Base-by-base conservation (phyloP, 2,329 filamentous ascomycete species). In the Exserohilum turcica region DNA sequence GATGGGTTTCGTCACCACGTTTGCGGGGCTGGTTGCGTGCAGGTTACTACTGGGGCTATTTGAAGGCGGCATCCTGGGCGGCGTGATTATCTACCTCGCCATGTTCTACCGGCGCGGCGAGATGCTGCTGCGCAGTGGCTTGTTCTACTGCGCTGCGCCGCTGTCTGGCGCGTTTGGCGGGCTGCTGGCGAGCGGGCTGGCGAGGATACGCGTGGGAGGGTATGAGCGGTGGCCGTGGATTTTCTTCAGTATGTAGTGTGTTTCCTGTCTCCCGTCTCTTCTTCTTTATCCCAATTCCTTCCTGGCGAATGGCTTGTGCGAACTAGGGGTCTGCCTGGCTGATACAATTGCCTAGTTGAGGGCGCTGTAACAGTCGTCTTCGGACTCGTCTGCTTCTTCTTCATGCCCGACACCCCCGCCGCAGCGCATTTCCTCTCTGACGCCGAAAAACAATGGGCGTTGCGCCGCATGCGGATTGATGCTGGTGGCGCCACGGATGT, bases 361-460 rank as follows among this genome's bases (percentile, higher is more conserved):
- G 69, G 71, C 3, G 65, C 58, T 0, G 58, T 65, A 6, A 72
- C 67, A 0, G 54, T 71, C 3, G 38, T 66, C 8, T 68, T 70
- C 2, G 82, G 81, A 5, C 62, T 79, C 3, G 64, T 71, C 2
- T 74, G 82, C 6, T 81, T 78, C 62, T 82, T 85, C 49, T 55
- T 80, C 1, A 74, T 84, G 2, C 82, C 82, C 1, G 81, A 84
- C 54, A 84, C 63, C 0, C 68, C 70, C 2, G 59, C 59, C 6
- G 63, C 64, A 7, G 76, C 78, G n/a, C 60, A 60, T 3, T 73
- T 72, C 40, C 47, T 73, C 15, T 64, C 48, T 4, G 57, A 60
- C 27, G 68, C 68, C 52, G 68, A 73, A 48, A 63, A 67, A 18
- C 51, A 54, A 13, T 66, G 56, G 38, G 64, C 65, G 7, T 43